These are phyloP conservation scores for Xylaria digitata DNA, from an alignment of 2,329 filamentous ascomycete genomes.

Conservation along the genomic window DNA sequence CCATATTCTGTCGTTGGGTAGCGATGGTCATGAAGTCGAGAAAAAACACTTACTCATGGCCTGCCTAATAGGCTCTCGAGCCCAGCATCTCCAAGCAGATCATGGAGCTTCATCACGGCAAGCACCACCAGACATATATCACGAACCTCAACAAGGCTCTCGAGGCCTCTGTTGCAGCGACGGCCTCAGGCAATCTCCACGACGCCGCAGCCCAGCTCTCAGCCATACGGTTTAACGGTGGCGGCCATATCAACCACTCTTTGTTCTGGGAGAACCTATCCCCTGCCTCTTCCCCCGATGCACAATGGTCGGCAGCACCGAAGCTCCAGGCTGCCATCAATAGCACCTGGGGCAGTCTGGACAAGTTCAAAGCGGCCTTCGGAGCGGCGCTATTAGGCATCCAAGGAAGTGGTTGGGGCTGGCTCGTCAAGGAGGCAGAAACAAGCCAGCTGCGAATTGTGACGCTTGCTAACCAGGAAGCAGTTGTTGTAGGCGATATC, in stretches of 20 bases:
- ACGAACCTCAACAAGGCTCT: slow-evolving; percentile 78
- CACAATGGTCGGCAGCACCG: slow-evolving; percentile 67
- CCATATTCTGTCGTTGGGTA: not conserved
- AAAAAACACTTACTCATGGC: slow-evolving; percentile 11
- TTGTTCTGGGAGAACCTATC: slow-evolving; percentile 90
- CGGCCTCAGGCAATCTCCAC: slow-evolving; percentile 63
- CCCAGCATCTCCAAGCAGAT: slow-evolving; percentile 81
- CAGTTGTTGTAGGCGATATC: slow-evolving; percentile 70
- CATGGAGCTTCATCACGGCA: slow-evolving; percentile 83
- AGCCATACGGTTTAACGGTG: slow-evolving; percentile 87
- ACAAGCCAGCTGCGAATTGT: slow-evolving; percentile 75
- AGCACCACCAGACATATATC: slow-evolving; percentile 84
- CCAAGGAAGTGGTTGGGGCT: slow-evolving; percentile 89
- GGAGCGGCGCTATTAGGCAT: slow-evolving; percentile 73
- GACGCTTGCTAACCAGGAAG: slow-evolving; percentile 89
- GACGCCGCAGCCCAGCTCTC: slow-evolving; percentile 73
- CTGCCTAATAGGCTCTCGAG: slow-evolving; percentile 69
- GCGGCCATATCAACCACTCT: slow-evolving; percentile 92
- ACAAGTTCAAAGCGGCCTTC: slow-evolving; percentile 74
- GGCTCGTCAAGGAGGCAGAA: slow-evolving; percentile 76
- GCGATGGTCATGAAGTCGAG: not conserved
- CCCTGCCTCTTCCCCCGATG: slow-evolving; percentile 67
- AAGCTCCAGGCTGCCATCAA: slow-evolving; percentile 70
- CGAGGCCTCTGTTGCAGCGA: slow-evolving; percentile 67
- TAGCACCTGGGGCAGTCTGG: slow-evolving; percentile 74